Evolutionary conservation across 139 green algal genomes (phyloP).

Genomic region (Chlamydomonas incerta): DNA sequence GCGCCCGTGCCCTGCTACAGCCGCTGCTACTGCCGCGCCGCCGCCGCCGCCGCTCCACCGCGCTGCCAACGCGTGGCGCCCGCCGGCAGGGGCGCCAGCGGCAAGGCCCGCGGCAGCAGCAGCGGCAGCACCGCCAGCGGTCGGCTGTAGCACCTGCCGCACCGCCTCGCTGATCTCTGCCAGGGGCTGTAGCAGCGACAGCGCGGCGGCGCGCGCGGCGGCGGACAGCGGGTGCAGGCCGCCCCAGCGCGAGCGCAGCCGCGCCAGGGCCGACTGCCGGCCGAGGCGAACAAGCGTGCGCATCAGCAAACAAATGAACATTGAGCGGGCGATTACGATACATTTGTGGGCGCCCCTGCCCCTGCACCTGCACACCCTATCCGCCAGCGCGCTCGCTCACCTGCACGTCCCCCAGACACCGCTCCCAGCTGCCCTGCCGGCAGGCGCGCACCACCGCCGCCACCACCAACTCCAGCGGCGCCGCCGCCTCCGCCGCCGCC

Average conservation of each 20-base stretch:
- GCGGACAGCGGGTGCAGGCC: slow-evolving; percentile 27
- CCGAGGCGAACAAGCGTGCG: too few species aligned
- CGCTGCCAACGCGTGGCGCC: background rate
- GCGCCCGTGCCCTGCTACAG: background rate
- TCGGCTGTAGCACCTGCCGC: background rate
- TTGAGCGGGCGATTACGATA: too few species aligned
- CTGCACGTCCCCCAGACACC: background rate
- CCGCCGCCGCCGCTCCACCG: too few species aligned
- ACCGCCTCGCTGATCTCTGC: slow-evolving; percentile 28
- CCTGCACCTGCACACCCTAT: too few species aligned
- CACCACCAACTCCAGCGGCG: slow-evolving; percentile 25
- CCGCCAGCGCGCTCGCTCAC: background rate
- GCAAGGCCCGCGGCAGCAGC: background rate
- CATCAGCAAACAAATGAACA: too few species aligned
- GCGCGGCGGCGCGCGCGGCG: background rate
- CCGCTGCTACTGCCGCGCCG: too few species aligned
- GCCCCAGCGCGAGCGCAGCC: background rate
- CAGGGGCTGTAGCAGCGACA: slow-evolving; percentile 38
- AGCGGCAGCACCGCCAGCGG: background rate
- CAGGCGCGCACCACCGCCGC: slow-evolving; percentile 12
- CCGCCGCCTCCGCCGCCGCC: background rate
- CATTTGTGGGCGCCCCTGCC: too few species aligned
- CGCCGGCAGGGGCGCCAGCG: background rate
- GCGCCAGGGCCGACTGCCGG: background rate
- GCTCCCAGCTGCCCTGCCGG: slow-evolving; percentile 23